Percentiles rank a stretch among this genome's conserved stretches.
Conservation (phyloP, 1,284 basidiomycete genomes). For the Pyrrhoderma noxium region DNA sequence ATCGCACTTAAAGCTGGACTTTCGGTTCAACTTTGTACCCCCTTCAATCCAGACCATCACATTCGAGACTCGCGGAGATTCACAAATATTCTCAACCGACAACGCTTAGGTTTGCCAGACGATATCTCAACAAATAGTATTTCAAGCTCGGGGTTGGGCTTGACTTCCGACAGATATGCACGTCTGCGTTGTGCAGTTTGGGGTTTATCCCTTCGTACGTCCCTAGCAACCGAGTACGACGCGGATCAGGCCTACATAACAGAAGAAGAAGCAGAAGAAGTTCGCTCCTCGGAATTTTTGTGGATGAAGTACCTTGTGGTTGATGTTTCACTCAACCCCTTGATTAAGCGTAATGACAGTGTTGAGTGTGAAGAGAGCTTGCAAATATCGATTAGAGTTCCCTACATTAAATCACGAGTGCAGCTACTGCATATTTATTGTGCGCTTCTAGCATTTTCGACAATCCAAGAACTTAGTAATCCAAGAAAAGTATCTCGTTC, state of each 20-base stretch:
- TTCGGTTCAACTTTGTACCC: constrained; percentile 54
- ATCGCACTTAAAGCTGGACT: constrained; percentile 56
- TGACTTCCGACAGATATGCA: constrained; percentile 27
- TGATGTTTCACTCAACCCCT: constrained; percentile 28
- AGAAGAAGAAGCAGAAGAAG: constrained; percentile 40
- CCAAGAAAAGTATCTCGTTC: too few relatives aligned
- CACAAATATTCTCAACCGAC: constrained; percentile 39
- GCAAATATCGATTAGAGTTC: constrained; percentile 14
- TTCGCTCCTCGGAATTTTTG: constrained; percentile 43
- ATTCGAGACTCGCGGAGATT: constrained; percentile 35
- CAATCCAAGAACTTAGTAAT: constrained; percentile 10
- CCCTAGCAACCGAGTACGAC: constrained; percentile 55
- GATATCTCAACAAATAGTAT: constrained; percentile 57
- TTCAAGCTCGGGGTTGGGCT: constrained; percentile 37
- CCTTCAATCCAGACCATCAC: constrained; percentile 39
- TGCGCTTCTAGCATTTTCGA: constrained; percentile 15
- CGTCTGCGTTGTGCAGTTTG: constrained; percentile 39
- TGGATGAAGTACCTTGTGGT: constrained; percentile 34
- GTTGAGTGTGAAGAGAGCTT: background rate
- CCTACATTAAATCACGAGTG: constrained; percentile 14
- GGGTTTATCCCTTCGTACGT: constrained; percentile 45
- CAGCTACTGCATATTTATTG: constrained; percentile 17
- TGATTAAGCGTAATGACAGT: background rate
- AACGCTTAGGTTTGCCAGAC: constrained; percentile 46
- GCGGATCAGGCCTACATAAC: constrained; percentile 54